A percentile compares a stretch with the other conserved stretches of the same genome.
Evolutionary conservation across 2,329 filamentous ascomycete species (phyloP).

Genomic region (Fusarium sp.): DNA sequence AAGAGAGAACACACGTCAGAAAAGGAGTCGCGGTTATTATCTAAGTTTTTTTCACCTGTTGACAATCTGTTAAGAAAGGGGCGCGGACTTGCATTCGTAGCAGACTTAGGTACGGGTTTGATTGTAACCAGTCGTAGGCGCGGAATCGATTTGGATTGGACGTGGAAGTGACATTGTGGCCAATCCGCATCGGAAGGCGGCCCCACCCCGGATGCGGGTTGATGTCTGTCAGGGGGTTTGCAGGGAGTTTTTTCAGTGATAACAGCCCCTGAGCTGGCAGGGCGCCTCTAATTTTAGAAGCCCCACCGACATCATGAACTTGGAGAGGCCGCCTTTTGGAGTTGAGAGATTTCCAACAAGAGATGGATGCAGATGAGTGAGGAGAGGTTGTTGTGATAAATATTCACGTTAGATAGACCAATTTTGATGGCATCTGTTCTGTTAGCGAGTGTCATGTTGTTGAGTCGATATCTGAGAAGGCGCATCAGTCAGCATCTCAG

Average conservation of each 20-base stretch:
- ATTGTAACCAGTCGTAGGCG: constrained; percentile 5
- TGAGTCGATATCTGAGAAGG: background rate
- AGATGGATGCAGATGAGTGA: background rate
- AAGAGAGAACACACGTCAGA: constrained; percentile 22
- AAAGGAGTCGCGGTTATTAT: constrained; percentile 19
- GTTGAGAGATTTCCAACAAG: background rate
- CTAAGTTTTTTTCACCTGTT: constrained; percentile 9
- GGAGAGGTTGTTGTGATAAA: background rate
- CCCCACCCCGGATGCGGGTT: constrained; percentile 18
- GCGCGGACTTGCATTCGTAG: constrained; percentile 24
- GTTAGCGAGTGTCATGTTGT: background rate
- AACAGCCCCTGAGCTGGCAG: constrained; percentile 26
- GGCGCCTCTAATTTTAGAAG: constrained; percentile 38
- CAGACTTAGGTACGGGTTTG: background rate
- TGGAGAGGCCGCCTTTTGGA: background rate
- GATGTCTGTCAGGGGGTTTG: constrained; percentile 31
- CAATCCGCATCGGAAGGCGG: constrained; percentile 32
- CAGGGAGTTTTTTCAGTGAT: constrained; percentile 16
- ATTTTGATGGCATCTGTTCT: background rate
- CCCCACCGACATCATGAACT: constrained; percentile 36
- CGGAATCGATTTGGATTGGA: constrained; percentile 30
- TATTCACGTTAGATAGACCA: background rate
- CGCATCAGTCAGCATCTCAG: constrained; percentile 28
- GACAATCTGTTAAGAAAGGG: constrained; percentile 33
- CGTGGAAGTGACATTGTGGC: constrained; percentile 20